Base-by-base conservation (phyloP, 179 eudicot genomes). In the Beta lomatogona region DNA sequence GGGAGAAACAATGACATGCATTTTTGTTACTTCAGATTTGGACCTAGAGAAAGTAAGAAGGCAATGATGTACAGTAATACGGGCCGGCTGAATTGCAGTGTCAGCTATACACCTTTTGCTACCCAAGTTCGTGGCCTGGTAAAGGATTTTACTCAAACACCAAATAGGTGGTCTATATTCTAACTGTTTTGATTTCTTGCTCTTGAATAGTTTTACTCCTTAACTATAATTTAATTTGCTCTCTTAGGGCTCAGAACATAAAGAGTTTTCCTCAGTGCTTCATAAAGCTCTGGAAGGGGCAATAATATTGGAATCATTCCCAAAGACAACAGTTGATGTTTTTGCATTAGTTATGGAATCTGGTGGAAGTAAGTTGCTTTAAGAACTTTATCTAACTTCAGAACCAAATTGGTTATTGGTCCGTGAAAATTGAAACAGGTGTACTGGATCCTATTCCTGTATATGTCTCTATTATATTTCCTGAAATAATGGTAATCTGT, bases 1-100 rank as follows among this genome's bases (percentile, higher is more conserved):
- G 25, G 21, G 44, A 12, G 63, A 22, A 15, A 22, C 54, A 53
- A 3, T 41, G 65, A 19, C 71, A 54, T 54, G 70, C 15, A 61
- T 61, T 67, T 57, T 79, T 82, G 50, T 75, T 75, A 46, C 72
- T 74, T 82, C 80, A 95, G 98, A 71, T 95, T 89, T 86, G 99
- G 99, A 80, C 99, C 99, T 60, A 92, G 99, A 87, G 99, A 95
- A 85, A 95, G 99, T 79, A 95, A 95, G 91, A 95, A 95, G 88
- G 99, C 99, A 81, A 90, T 91, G 94, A 79, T 90, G 93, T 95
- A 91, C 83, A 93, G 95, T 84, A 94, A 94, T 80, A 77, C 79
- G 77, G 99, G 99, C 57, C 83, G 97, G 81, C 86, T 95, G 63
- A 95, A 92, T 87, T 95, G 99, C 85, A 88, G 90, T 88, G 97